phyloP scores from a whole-genome alignment of 2,329 filamentous ascomycete genomes.

The Calonectria multiphialidica region DNA sequence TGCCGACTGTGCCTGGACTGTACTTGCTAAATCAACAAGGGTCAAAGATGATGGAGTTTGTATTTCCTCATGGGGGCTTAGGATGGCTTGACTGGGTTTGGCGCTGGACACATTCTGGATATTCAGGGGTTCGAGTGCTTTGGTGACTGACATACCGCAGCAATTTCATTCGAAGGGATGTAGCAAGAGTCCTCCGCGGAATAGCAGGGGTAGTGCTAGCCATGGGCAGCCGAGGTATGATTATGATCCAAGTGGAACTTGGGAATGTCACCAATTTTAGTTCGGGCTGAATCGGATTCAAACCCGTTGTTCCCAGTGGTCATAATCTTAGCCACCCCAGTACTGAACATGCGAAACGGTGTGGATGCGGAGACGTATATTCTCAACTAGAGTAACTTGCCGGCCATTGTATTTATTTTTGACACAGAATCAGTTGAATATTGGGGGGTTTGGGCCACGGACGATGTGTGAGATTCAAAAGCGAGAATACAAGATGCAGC shows the following conservation, averaged over 20 bases:
- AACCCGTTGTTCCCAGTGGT: slow-evolving; percentile 50
- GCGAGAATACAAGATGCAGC: neutral
- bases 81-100: slow-evolving; percentile 39
- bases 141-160: slow-evolving; percentile 43
- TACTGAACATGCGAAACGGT: slow-evolving; percentile 42
- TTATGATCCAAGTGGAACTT: slow-evolving; percentile 52
- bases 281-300: slow-evolving; percentile 47
- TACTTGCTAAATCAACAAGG: too few relatives aligned
- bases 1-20: slow-evolving; percentile 53
- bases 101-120: neutral
- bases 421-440: neutral
- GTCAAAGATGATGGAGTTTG: slow-evolving; percentile 48
- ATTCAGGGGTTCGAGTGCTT: neutral
- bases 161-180: slow-evolving; percentile 42
- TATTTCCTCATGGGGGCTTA: slow-evolving; percentile 41
- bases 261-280: slow-evolving; percentile 49
- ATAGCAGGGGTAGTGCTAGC: slow-evolving; percentile 51
- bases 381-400: slow-evolving; percentile 47
- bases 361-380: slow-evolving; percentile 38
- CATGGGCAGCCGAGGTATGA: slow-evolving; percentile 53
- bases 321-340: slow-evolving; percentile 50
- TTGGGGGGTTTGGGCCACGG: neutral
- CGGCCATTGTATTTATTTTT: too few relatives aligned
- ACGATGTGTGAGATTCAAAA: neutral
- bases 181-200: slow-evolving; percentile 50